Base-by-base conservation (phyloP, 176 grass and related monocot species). In the Hordeum marinum region DNA sequence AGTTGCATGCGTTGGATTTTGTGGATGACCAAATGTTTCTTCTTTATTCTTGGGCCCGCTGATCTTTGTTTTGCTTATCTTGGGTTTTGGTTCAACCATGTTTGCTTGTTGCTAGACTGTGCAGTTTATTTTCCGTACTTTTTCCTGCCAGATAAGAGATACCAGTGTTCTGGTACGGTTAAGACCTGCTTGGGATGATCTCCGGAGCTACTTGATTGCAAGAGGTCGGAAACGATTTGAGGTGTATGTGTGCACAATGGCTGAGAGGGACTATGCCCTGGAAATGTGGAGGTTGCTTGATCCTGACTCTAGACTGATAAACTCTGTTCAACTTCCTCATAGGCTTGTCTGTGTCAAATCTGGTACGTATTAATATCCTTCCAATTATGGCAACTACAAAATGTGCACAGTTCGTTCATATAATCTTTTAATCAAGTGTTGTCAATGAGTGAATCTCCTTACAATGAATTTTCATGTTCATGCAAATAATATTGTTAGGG, bases 191-290 rank as follows among this genome's bases (percentile, higher is more conserved):
- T 92, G 93, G 93, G 93, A 95, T 77, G 93, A 95, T 79, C 82
- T 95, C 72, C 54, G 88, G 81, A 95, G 93, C 70, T 95, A 95
- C 80, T 77, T 95, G 72, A 95, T 81, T 76, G 90, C 93, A 77
- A 88, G 80, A 90, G 90, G 90, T 54, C 93, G 93, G 77, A 95
- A 95, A 75, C 83, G 93, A 37, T 95, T 95, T 88, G 93, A 95
- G 85, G 93, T 95, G n/a, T 95, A 92, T 92, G 93, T 92, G 78
- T 95, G 93, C 77, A 95, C 93, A 68, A 92, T 95, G 93, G 93
- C 93, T 66, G 93, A 95, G 86, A 92, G 90, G 83, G 93, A 95
- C 48, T 95, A 95, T 79, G 93, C 93, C 72, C 88, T 95, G 63
- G 93, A 95, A 85, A 95, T 95, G 90, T 95, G 90, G 93, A 89